Percentiles rank a stretch among this genome's conserved stretches.
Evolutionary conservation across 441 rosid species (phyloP).

Genomic region (California macrophylla): DNA sequence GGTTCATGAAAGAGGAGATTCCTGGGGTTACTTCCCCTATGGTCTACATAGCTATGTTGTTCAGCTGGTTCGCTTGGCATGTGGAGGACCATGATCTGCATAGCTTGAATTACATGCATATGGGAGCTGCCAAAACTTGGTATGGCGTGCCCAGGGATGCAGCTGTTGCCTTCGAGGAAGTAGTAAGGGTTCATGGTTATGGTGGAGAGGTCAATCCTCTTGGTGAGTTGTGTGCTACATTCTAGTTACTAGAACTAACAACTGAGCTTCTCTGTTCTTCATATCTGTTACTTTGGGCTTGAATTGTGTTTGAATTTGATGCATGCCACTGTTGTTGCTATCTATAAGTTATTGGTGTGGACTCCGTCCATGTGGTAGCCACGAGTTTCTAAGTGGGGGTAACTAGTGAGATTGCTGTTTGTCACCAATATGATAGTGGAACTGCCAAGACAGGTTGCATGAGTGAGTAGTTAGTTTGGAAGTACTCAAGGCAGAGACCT

Average conservation of each 20-base stretch:
- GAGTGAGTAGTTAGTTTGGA: too few relatives aligned
- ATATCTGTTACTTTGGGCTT: too few relatives aligned
- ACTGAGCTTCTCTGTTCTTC: too few relatives aligned
- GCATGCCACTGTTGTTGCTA: background rate
- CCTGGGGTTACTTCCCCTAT: constrained; percentile 97
- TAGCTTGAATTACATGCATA: constrained; percentile 93
- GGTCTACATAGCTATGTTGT: constrained; percentile 94
- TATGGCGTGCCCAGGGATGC: constrained; percentile 91
- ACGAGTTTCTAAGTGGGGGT: too few relatives aligned
- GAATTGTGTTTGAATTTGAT: background rate
- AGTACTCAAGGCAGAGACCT: too few relatives aligned
- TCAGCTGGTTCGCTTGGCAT: constrained; percentile 99
- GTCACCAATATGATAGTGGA: too few relatives aligned
- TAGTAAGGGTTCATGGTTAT: constrained; percentile 86
- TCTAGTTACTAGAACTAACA: background rate
- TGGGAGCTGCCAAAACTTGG: constrained; percentile 97
- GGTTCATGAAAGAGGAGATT: constrained; percentile 96
- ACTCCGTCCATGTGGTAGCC: too few relatives aligned
- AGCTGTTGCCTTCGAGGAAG: constrained; percentile 88
- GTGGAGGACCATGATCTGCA: constrained; percentile 95
- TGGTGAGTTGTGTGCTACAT: constrained; percentile 40
- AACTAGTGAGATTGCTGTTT: background rate
- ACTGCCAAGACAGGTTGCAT: too few relatives aligned
- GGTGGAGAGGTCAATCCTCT: constrained; percentile 94
- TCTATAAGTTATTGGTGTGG: background rate